Evolutionary conservation across 768 basidiomycete species (phyloP), one percentile per base, ranked within the genome.

Genomic region (Pleurotus salmoneostramineus): DNA sequence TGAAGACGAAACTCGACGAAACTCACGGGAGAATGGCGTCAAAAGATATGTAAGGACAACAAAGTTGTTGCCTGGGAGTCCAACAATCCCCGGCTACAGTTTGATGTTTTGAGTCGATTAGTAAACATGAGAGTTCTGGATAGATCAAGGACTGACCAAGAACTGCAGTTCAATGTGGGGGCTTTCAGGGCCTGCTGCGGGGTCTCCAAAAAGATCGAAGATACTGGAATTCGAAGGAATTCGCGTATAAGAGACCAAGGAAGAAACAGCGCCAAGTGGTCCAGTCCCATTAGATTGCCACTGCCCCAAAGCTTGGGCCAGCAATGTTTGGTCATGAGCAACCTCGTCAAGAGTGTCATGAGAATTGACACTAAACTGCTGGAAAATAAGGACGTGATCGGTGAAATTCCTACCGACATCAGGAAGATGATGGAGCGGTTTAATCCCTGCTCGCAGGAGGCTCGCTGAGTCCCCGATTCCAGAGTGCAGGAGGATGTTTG

Each of bases 401-500:
- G 66, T 58, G 4, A 74, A 60, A 52, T 74, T 74, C 55, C 68
- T 60, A 8, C 76, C 76, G n/a, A 76, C 74, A n/a, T 64, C 63
- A 2, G 74, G 75, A 7, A 68, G 62, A 14, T 69, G 59, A 12
- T 74, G 68, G n/a, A 73, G 60, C 11, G 65, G 66, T 4, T 73
- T 64, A 3, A 72, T 75, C 5, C 71, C 71, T 11, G 61, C 15
- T 0, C 57, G 3, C 0, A 69, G 59, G 1, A 33, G 17, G 1
- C 11, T 33, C 0, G 43, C 10, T 27, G 21, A 27, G 36, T 66
- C 60, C 1, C 71, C 71, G 33, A 72, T 67, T n/a, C 69, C 69
- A 5, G 66, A 68, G 8, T 63, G 59, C 58, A 66, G 47, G 8
- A 71, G 59, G 34, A 71, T 48, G 12, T 61, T 58, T n/a, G 70